Evolutionary conservation across 371 early-diverging fungal genomes (phyloP).

Genomic region (Mortierella sp.): DNA sequence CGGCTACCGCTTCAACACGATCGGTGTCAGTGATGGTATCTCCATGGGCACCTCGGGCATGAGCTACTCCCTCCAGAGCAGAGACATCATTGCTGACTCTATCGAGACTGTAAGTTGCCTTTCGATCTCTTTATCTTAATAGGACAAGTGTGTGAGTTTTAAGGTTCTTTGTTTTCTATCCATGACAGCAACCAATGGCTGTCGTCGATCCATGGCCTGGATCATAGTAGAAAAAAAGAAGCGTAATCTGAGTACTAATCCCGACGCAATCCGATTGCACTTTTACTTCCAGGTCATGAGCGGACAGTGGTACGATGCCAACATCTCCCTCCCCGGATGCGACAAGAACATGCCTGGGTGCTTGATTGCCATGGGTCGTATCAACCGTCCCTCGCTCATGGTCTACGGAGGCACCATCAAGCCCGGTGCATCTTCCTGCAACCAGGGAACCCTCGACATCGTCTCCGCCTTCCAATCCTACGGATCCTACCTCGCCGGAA

Average conservation of each 20-base stretch:
- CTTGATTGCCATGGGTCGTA: conserved; percentile 94
- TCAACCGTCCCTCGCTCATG: conserved; percentile 96
- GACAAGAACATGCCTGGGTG: conserved; percentile 99
- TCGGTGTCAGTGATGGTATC: conserved; percentile 98
- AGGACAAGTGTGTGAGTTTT: neutral
- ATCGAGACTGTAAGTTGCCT: conserved; percentile 88
- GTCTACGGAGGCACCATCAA: conserved; percentile 94
- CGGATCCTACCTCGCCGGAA: conserved; percentile 92
- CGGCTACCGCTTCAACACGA: conserved; percentile 96
- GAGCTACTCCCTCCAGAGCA: conserved; percentile 95
- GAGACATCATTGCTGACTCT: conserved; percentile 98
- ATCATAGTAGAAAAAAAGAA: neutral
- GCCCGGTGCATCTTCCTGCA: conserved; percentile 78
- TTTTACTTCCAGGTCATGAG: conserved; percentile 80
- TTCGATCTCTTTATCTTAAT: neutral
- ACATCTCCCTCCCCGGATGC: conserved; percentile 94
- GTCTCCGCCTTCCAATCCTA: conserved; percentile 97
- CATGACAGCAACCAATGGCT: neutral
- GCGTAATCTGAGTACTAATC: conserved; percentile 4
- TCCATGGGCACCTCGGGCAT: conserved; percentile 97
- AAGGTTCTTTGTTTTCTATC: neutral
- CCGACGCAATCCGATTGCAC: neutral
- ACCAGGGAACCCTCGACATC: conserved; percentile 84
- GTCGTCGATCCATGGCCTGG: neutral
- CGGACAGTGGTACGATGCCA: conserved; percentile 97